Base-by-base conservation (phyloP, 768 basidiomycete genomes). In the Termitomyces titanicus region DNA sequence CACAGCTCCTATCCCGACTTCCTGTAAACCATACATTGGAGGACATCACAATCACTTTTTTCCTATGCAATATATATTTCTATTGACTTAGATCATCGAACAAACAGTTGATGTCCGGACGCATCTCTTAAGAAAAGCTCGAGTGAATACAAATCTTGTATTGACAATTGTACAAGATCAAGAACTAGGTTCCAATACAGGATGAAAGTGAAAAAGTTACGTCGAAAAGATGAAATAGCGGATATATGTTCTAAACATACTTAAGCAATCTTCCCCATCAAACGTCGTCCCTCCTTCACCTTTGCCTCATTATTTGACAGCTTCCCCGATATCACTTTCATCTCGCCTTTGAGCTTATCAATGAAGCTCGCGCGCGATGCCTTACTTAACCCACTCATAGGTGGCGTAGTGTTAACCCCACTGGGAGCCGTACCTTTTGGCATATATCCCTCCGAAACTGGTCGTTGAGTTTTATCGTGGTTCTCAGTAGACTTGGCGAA, bases 271-370 rank as follows among this genome's bases (percentile, higher is more conserved):
- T 67, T 70, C 22, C 70, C 67, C 67, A 72, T 66, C 66, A 75
- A 55, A 20, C 63, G 65, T 57, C 60, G 66, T 22, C 74, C 75
- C 56, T 74, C 68, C 59, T 72, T 71, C 7, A 75, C 63, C 63
- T 71, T 72, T 53, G 60, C 64, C 59, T 70, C 70, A 31, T 75
- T 68, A 27, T 68, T 55, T 2, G 63, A 66, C 43, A 76, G 35
- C 62, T 74, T 76, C 7, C 74, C 75, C 2, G 66, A 65, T 27
- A 76, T 53, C 0, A 74, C 60, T 59, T 74, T 76, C 58, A 69
- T 69, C 62, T 76, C 74, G 7, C 74, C 75, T 60, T 71, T 74
- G 18, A 76, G 42, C 63, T 70, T 74, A 49, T 70, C 60, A 56
- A 75, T 65, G 35, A 75, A 46, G 65, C 71, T 45, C 58, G 66